Base-by-base conservation (phyloP, 2,329 filamentous ascomycete genomes). In the Hypoxylon sp. region DNA sequence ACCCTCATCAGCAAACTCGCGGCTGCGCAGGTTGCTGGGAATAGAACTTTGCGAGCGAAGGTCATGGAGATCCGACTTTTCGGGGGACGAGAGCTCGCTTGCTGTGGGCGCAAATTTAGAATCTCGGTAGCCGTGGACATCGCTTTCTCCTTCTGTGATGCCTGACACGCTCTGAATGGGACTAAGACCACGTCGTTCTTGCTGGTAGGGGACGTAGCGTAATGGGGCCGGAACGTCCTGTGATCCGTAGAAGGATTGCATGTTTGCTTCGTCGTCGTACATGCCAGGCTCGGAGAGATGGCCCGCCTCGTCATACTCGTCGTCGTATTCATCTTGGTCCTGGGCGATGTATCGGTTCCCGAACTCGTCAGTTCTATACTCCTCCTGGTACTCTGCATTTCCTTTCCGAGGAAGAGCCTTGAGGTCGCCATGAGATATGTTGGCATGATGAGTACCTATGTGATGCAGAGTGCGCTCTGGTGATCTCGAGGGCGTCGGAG, bases 151-250 rank as follows among this genome's bases (percentile, higher is more conserved):
- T 71, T 93, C 89, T 3, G 87, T 90, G 72, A 93, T 94, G 65
- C 94, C 95, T 10, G 93, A 94, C 15, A 97, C 92, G 71, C 94
- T 97, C 70, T 95, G 94, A 62, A 97, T 94, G 0, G 94, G 94
- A 74, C 94, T 97, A 50, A 96, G 79, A 10, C 89, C 90, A 43
- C 91, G 89, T 54, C 87, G 85, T 69, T 90, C 87, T 10, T 87
- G 84, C 70, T 89, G 85, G 66, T 91, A 89, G 1, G 89, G 86
- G n/a, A 89, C 83, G 69, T 90, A 91, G 68, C 86, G 86, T 26
- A 89, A 77, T 15, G 86, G 87, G 2, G 86, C 85, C 1, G 87
- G 87, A 2, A 90, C 87, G 64, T 89, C 86, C 69, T 89, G 87
- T 2, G 82, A 83, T 68, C 79, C 82, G 70, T 86, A 87, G 68